Base-by-base conservation (phyloP, 2,329 filamentous ascomycete species). In the Albifimbria verrucaria region DNA sequence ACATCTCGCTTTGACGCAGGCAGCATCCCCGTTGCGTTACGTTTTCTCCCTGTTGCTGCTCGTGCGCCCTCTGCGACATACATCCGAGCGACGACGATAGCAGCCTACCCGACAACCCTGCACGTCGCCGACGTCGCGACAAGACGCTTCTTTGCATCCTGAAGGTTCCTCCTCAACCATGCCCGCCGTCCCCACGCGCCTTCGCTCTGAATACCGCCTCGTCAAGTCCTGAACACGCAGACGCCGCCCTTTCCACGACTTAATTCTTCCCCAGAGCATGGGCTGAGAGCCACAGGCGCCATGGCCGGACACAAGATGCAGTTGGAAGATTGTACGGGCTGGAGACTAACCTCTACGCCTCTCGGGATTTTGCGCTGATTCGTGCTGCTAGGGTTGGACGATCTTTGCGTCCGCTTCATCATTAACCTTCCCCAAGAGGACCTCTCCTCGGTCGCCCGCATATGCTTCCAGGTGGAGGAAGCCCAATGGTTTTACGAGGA, bases 401-500 rank as follows among this genome's bases (percentile, higher is more conserved):
- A 97, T 75, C 83, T 97, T 55, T 96, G 92, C 74, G 93, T 96
- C 70, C 91, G 95, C 69, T 99, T 99, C 75, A 93, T 99, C 68
- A 91, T 97, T 72, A 97, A 99, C 74, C 83, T 97, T 56, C 94
- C 95, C 45, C 82, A 89, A 59, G 91, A 94, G 72, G 94, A 99
- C 72, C 83, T 97, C 46, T 86, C 87, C 60, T 92, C 90, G 2
- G 89, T 96, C 53, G 90, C 92, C 68, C 88, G 94, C 67, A 94
- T 99, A 73, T 97, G 93, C 75, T 99, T 99, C 71, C 92, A 97
- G 74, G 89, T 99, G 62, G 94, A 99, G 73, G 95, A 99, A 74
- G 94, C 94, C 64, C 95, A 99, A 85, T 99, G 94, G 94, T 99
- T 96, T 74, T 99, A 99, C 83, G 94, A 99, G 78, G 94, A 99